Evolutionary conservation across 2,329 filamentous ascomycete species (phyloP).

Genomic region (Trichophaea hybrida): DNA sequence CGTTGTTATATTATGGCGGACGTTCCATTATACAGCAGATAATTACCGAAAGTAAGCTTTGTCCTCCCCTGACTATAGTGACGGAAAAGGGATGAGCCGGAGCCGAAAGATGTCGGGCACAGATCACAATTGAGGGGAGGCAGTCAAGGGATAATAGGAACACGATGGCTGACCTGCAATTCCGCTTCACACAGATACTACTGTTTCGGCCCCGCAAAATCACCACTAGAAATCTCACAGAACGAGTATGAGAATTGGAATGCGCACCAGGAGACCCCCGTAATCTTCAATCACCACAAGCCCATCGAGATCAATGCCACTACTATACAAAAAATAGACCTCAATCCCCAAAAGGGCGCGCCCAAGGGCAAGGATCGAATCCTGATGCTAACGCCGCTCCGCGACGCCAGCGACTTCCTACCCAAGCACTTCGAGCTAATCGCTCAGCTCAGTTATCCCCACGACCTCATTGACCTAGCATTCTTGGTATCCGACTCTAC

Average conservation of each 20-base stretch:
- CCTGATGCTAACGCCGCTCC: conserved; percentile 81
- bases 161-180: background rate
- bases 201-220: conserved; percentile 87
- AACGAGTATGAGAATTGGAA: conserved; percentile 89
- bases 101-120: background rate
- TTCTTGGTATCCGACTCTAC: conserved; percentile 86
- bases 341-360: conserved; percentile 71
- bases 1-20: conserved; percentile 74
- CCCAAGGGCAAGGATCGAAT: conserved; percentile 69
- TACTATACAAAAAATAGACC: conserved; percentile 63
- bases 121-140: background rate
- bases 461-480: conserved; percentile 83
- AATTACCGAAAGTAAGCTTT: conserved; percentile 74
- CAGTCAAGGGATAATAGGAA: background rate
- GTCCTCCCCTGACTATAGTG: background rate
- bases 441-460: conserved; percentile 78
- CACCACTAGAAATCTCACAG: conserved; percentile 87
- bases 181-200: conserved; percentile 54
- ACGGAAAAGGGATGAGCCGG: conserved; percentile 2
- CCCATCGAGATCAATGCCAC: conserved; percentile 70
- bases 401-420: conserved; percentile 71
- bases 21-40: conserved; percentile 48
- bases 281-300: conserved; percentile 90
- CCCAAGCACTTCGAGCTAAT: conserved; percentile 88
- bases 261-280: conserved; percentile 74